Conservation (phyloP, 441 rosid genomes). For the Melastoma candidum region DNA sequence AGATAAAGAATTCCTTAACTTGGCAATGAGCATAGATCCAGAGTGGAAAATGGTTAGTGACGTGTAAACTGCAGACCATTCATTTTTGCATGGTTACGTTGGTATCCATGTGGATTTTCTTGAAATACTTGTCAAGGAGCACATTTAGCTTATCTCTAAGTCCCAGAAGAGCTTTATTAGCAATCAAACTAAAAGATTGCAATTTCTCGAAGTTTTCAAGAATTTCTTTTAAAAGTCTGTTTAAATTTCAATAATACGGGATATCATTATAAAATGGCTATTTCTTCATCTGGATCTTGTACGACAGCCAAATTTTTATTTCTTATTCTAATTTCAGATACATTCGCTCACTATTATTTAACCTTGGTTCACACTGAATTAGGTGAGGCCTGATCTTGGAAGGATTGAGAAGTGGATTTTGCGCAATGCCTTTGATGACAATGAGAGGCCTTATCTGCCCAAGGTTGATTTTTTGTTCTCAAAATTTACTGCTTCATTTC, state of each 20-base stretch:
- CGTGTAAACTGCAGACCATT: constrained; percentile 1
- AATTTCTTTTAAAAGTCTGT: no score
- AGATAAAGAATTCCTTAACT: constrained; percentile 68
- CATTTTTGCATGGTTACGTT: neutral
- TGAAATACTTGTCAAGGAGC: no score
- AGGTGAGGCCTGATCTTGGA: constrained; percentile 59
- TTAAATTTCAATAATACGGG: no score
- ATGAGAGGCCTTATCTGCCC: constrained; percentile 69
- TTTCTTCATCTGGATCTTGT: neutral
- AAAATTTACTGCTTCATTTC: neutral
- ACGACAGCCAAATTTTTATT: no score
- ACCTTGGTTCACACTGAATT: constrained; percentile 3
- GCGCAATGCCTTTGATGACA: constrained; percentile 76
- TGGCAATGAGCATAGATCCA: constrained; percentile 78
- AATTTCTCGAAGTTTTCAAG: no score
- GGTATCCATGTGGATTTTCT: no score
- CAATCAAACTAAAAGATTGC: no score
- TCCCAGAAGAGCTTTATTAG: neutral
- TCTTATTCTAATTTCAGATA: no score
- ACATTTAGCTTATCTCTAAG: no score
- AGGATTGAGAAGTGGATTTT: constrained; percentile 74
- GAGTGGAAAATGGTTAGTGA: constrained; percentile 61
- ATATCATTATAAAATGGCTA: neutral
- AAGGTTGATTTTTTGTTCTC: constrained; percentile 32
- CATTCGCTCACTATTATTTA: no score